Evolutionary conservation across 192 early-diverging fungal species (phyloP).

Genomic region (Podila minutissima): DNA sequence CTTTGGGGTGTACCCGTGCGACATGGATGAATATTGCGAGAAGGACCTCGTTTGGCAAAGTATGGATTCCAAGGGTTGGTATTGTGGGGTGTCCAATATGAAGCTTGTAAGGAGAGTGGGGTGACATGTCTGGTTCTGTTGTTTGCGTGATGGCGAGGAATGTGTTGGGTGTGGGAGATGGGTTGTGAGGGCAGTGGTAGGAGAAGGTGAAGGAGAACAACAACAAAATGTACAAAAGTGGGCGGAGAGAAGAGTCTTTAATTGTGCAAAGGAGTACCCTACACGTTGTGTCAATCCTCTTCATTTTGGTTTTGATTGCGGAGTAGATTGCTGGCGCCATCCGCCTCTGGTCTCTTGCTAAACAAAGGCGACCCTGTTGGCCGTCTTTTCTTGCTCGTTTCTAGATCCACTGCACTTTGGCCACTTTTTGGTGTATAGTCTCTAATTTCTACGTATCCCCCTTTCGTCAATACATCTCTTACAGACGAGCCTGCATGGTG

Average conservation of each 20-base stretch:
- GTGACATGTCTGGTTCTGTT: background rate
- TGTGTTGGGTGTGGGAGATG: background rate
- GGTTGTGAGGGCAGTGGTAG: background rate
- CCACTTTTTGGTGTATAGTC: no score
- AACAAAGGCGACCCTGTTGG: no score
- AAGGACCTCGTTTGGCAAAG: slow-evolving; percentile 29
- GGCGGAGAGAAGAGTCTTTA: background rate
- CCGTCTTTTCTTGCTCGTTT: no score
- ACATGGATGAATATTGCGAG: slow-evolving; percentile 18
- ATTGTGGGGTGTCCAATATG: background rate
- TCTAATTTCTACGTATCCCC: background rate
- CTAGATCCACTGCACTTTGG: no score
- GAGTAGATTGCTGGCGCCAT: background rate
- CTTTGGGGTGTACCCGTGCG: background rate
- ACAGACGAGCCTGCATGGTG: slow-evolving; percentile 23
- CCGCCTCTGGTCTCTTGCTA: no score
- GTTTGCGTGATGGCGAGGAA: background rate
- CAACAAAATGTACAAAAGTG: no score
- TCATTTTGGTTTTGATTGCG: background rate
- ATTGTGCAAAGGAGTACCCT: background rate
- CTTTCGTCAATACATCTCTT: background rate
- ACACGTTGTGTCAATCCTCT: background rate
- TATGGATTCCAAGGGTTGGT: background rate
- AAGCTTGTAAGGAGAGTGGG: background rate
- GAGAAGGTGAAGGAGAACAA: background rate